Percentiles rank a stretch among this genome's conserved stretches.
phyloP scores from a whole-genome alignment of 225 moss, liverwort and hornwort species.

The Marchantia polymorpha region DNA sequence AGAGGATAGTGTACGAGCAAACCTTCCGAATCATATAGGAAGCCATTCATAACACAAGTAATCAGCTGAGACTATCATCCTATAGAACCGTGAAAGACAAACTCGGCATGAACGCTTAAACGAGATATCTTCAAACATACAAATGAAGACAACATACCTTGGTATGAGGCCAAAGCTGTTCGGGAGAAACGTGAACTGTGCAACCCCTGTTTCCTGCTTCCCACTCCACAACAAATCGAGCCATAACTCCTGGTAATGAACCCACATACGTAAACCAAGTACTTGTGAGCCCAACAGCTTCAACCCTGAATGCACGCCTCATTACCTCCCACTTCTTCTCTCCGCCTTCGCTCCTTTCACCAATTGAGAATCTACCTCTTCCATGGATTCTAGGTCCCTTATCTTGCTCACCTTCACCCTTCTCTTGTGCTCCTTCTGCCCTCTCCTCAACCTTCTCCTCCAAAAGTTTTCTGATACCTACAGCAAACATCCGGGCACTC shows the following conservation, averaged over 20 bases:
- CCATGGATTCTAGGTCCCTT: constrained; percentile 25
- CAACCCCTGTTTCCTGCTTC: constrained; percentile 76
- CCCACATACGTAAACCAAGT: constrained; percentile 77
- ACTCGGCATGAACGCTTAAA: neutral
- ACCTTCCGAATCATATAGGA: neutral
- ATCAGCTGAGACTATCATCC: too few relatives aligned
- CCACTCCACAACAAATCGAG: constrained; percentile 96
- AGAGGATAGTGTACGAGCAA: too few relatives aligned
- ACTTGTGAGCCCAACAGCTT: constrained; percentile 80
- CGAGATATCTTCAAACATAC: neutral
- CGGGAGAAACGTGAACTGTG: constrained; percentile 83
- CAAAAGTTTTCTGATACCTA: constrained; percentile 71
- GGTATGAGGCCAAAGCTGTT: constrained; percentile 98
- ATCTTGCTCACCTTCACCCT: constrained; percentile 46
- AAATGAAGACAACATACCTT: constrained; percentile 41
- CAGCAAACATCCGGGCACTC: constrained; percentile 81
- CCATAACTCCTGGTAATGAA: constrained; percentile 63
- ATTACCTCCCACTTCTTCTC: constrained; percentile 95
- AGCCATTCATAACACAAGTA: neutral
- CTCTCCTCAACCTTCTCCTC: constrained; percentile 59
- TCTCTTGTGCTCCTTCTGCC: constrained; percentile 41
- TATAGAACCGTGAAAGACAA: neutral
- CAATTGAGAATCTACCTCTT: constrained; percentile 30
- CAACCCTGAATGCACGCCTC: constrained; percentile 91
- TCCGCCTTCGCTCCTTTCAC: constrained; percentile 70